phyloP scores from a whole-genome alignment of 768 basidiomycete genomes.

The Leccinum ochraceum region DNA sequence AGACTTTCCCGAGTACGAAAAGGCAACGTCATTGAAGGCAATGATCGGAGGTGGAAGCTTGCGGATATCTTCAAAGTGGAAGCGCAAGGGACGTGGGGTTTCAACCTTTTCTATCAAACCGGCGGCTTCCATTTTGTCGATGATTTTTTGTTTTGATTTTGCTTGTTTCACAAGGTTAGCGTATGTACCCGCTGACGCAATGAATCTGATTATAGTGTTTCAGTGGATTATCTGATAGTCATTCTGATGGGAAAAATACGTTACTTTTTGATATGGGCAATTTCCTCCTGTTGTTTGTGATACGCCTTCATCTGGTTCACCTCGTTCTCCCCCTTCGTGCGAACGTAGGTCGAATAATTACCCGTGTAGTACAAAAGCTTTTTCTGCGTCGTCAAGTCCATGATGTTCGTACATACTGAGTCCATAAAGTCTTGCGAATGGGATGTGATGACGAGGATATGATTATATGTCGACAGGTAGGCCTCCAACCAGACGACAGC shows the following conservation, averaged over 20 bases:
- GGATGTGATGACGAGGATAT: slow-evolving; percentile 95
- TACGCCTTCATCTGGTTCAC: slow-evolving; percentile 99
- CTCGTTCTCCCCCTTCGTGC: slow-evolving; percentile 96
- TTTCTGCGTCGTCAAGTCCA: slow-evolving; percentile 93
- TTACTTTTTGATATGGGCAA: slow-evolving; percentile 96
- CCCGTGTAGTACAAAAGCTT: slow-evolving; percentile 93
- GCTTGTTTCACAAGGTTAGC: slow-evolving; percentile 98
- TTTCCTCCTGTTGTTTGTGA: slow-evolving; percentile 97
- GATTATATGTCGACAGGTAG: slow-evolving; percentile 96
- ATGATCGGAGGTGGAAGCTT: slow-evolving; percentile 97
- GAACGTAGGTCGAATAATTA: slow-evolving; percentile 97
- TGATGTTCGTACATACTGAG: slow-evolving; percentile 94
- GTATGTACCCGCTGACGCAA: slow-evolving; percentile 99
- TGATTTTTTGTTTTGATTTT: slow-evolving; percentile 99
- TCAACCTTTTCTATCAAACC: slow-evolving; percentile 95
- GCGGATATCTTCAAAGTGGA: slow-evolving; percentile 95
- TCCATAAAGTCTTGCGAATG: slow-evolving; percentile 99
- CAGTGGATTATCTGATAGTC: slow-evolving; percentile 6
- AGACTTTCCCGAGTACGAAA: slow-evolving; percentile 91
- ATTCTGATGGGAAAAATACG: slow-evolving; percentile 18
- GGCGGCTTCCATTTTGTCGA: slow-evolving; percentile 99
- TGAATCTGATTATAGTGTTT: slow-evolving; percentile 60
- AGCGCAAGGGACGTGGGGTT: slow-evolving; percentile 66
- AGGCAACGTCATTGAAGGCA: slow-evolving; percentile 93
- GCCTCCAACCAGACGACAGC: slow-evolving; percentile 99